Conservation (phyloP, 2,329 filamentous ascomycete genomes). For the Leptographium galeiforme region DNA sequence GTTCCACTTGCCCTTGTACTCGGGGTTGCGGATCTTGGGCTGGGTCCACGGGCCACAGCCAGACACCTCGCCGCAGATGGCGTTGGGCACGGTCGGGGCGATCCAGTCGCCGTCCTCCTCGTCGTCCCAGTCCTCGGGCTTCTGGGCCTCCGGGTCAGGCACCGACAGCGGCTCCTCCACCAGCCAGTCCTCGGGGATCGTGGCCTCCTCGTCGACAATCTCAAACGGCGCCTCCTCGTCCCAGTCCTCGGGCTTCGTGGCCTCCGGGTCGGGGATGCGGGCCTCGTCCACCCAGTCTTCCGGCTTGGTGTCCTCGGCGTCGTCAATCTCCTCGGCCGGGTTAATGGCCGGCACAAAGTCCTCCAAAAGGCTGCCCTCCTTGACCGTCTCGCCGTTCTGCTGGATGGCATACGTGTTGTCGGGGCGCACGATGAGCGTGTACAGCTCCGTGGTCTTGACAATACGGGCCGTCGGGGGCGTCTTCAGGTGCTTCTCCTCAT, state of each 20-base stretch:
- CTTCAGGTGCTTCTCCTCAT: slow-evolving; percentile 97
- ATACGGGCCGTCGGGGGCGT: slow-evolving; percentile 75
- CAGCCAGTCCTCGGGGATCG: slow-evolving; percentile 90
- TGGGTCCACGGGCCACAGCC: slow-evolving; percentile 88
- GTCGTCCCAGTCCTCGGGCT: slow-evolving; percentile 99
- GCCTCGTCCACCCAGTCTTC: slow-evolving; percentile 91
- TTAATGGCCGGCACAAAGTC: slow-evolving; percentile 92
- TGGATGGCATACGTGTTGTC: slow-evolving; percentile 92
- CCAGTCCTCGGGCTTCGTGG: slow-evolving; percentile 96
- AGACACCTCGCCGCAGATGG: slow-evolving; percentile 86
- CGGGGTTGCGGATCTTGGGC: slow-evolving; percentile 88
- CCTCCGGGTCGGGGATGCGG: slow-evolving; percentile 82
- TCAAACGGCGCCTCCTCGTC: slow-evolving; percentile 96
- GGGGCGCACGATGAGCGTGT: slow-evolving; percentile 91
- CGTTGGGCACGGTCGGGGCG: slow-evolving; percentile 79
- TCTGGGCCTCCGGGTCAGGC: slow-evolving; percentile 85
- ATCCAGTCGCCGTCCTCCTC: slow-evolving; percentile 99
- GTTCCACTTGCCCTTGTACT: slow-evolving; percentile 98
- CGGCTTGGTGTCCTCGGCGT: slow-evolving; percentile 86
- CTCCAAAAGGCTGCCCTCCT: slow-evolving; percentile 83
- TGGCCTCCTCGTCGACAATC: slow-evolving; percentile 86
- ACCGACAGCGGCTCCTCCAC: slow-evolving; percentile 73
- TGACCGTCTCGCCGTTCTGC: slow-evolving; percentile 79
- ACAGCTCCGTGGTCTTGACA: slow-evolving; percentile 83
- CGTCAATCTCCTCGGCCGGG: slow-evolving; percentile 87